Base-by-base conservation (phyloP, 306 rosid species). In the Sophora flavescens region DNA sequence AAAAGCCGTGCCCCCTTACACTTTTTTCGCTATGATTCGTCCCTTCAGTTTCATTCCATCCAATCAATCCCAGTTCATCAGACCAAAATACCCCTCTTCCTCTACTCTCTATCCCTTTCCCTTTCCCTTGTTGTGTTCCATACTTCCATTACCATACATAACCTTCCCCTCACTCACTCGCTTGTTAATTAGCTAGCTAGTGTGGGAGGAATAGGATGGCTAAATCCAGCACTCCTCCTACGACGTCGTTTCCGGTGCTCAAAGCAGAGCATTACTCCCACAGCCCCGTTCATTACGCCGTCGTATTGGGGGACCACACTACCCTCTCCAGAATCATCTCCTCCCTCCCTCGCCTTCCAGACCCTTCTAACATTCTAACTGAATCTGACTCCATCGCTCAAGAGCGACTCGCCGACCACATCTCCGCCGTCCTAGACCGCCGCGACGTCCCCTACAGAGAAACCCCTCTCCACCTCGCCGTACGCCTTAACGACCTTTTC, bases 381-480 rank as follows among this genome's bases (percentile, higher is more conserved):
- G 98, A 95, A 80, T 83, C 97, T 0, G 97, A 92, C 64, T 93
- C 99, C 0, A 88, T 95, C 3, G 22, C 92, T 15, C 98, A 92
- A 71, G 99, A 95, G 8, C 91, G 84, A 6, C n/a, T 89, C 14
- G 89, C 93, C 0, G 99, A 92, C 12, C 35, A 81, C 76, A 91
- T 95, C 72, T 84, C 99, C 6, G 61, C 90, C 44, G 81, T 85
- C 0, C 77, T 95, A 0, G 98, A 95, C 80, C 93, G 98, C 68
- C 99, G 99, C n/a, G 99, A 95, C 26, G 97, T 92, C 0, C 97
- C 97, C 0, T 30, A 53, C 72, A 15, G 99, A 2, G 97, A 95
- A 50, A 95, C 99, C 0, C 96, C 99, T 5, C 97, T 95, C 16
- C 99, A 95, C 66, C 91, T 95, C 4, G 92, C 99, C 0, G 98